Conservation (phyloP, 2,329 filamentous ascomycete species). For the Cladophialophora immunda region DNA sequence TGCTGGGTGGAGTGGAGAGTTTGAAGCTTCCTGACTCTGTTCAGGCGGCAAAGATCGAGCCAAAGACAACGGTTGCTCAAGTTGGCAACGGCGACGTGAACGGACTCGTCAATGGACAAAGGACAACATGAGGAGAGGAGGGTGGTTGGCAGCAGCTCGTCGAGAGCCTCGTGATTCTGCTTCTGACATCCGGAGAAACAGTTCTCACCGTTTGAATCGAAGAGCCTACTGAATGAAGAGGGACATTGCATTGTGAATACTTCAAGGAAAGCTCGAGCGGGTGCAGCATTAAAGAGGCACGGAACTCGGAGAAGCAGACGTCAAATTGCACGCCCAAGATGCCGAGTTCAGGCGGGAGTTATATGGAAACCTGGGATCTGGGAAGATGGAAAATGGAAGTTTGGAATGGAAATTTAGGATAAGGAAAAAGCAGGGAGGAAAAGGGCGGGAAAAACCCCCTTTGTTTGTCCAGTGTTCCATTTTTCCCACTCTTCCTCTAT, state of each 20-base stretch:
- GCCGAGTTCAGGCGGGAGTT: too few relatives aligned
- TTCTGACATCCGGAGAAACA: neutral
- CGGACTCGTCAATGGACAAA: neutral
- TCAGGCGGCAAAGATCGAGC: neutral
- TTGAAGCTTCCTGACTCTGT: slow-evolving; percentile 26
- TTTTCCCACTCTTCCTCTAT: too few relatives aligned
- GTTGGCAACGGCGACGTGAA: neutral
- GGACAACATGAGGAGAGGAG: neutral
- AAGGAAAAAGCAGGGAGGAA: too few relatives aligned
- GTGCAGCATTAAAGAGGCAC: neutral
- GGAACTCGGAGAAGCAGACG: neutral
- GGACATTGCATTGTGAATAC: neutral
- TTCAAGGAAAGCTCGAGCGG: neutral
- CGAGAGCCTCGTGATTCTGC: neutral
- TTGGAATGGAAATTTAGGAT: neutral
- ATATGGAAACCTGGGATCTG: neutral
- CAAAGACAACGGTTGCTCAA: neutral
- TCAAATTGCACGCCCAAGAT: too few relatives aligned
- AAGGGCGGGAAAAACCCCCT: neutral
- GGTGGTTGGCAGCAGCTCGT: neutral
- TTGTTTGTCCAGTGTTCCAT: too few relatives aligned
- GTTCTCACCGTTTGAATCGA: neutral
- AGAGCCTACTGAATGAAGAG: neutral
- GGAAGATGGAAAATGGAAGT: neutral
- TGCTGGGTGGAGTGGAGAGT: slow-evolving; percentile 31